Conservation (phyloP, 768 basidiomycete genomes). For the Tephrocybe sp. region DNA sequence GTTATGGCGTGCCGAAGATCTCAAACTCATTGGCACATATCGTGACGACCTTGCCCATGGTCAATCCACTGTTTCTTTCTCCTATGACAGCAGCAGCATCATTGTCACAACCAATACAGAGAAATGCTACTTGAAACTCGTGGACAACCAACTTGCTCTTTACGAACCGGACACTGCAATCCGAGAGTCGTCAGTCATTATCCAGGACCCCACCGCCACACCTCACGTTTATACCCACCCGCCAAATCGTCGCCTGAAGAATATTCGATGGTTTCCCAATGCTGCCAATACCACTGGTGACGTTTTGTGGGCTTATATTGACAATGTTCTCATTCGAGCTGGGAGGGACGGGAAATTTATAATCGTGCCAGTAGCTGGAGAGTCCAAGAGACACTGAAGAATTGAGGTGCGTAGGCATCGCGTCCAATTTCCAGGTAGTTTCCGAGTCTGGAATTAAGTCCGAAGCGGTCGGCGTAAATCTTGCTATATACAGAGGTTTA, state of each 20-base stretch:
- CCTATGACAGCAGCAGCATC: not conserved
- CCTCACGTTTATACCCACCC: not conserved
- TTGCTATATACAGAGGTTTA: too few relatives aligned
- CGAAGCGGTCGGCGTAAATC: too few relatives aligned
- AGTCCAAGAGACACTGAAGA: too few relatives aligned
- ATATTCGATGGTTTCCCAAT: not conserved
- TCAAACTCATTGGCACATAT: not conserved
- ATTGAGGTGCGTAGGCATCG: too few relatives aligned
- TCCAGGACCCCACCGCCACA: not conserved
- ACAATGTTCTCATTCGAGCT: slow-evolving; percentile 1
- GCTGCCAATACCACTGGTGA: not conserved
- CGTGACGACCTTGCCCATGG: not conserved
- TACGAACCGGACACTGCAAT: not conserved
- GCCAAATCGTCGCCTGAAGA: not conserved
- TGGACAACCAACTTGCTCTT: not conserved
- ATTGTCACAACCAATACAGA: not conserved
- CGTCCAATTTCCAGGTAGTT: too few relatives aligned
- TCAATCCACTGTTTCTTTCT: not conserved
- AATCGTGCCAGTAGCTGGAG: not conserved
- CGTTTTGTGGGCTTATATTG: slow-evolving; percentile 2
- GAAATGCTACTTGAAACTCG: not conserved
- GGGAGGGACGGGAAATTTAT: not conserved
- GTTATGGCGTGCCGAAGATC: not conserved
- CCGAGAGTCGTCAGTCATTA: not conserved
- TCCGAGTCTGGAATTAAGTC: too few relatives aligned